Conservation (phyloP, 352 stramenopile species). For the Globisporangium paroecandrum region DNA sequence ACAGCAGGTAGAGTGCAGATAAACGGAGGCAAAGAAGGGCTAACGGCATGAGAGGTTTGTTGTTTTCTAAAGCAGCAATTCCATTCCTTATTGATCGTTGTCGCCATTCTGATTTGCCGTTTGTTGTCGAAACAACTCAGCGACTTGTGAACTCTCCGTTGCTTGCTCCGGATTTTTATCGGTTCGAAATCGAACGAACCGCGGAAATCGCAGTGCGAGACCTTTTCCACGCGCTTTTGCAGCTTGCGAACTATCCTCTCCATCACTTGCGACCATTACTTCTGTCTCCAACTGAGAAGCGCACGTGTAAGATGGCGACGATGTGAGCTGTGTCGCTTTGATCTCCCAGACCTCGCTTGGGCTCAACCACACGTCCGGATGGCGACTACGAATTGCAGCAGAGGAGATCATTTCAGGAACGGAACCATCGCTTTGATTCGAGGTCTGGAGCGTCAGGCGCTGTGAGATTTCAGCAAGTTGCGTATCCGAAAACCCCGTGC, state of each 20-base stretch:
- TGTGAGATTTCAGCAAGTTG: slow-evolving; percentile 72
- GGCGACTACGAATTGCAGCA: slow-evolving; percentile 53
- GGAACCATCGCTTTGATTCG: slow-evolving; percentile 35
- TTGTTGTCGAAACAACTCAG: slow-evolving; percentile 59
- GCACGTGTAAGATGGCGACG: slow-evolving; percentile 94
- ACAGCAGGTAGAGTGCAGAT: slow-evolving; percentile 3
- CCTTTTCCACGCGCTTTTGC: slow-evolving; percentile 46
- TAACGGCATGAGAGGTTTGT: not conserved
- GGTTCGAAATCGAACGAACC: slow-evolving; percentile 93
- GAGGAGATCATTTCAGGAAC: slow-evolving; percentile 57
- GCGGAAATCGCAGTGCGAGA: slow-evolving; percentile 98
- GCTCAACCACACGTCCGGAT: slow-evolving; percentile 93
- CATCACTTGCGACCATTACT: not conserved
- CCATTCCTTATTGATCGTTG: not conserved
- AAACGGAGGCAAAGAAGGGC: not conserved
- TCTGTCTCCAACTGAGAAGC: slow-evolving; percentile 35
- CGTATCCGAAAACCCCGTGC: slow-evolving; percentile 98
- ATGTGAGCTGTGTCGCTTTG: slow-evolving; percentile 96
- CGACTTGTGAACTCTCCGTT: slow-evolving; percentile 94
- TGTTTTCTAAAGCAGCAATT: not conserved
- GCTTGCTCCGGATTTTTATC: slow-evolving; percentile 96
- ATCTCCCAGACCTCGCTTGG: slow-evolving; percentile 97
- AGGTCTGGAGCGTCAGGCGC: slow-evolving; percentile 37
- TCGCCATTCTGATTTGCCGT: slow-evolving; percentile 15
- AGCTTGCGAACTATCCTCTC: not conserved